phyloP scores from a whole-genome alignment of 345 rosid genomes.

The Hibiscus trionum region DNA sequence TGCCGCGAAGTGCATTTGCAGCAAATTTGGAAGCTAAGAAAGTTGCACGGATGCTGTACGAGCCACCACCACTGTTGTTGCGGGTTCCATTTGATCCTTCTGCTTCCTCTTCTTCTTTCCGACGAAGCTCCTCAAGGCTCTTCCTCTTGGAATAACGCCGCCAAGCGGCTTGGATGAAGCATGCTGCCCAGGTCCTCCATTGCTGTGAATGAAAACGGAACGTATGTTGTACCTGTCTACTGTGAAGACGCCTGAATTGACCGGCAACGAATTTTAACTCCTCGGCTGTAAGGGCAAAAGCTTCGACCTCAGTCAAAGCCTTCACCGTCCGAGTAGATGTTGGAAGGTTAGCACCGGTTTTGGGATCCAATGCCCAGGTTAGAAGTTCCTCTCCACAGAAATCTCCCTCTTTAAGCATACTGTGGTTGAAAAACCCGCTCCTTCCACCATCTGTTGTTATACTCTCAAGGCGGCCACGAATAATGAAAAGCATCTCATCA shows the following conservation, averaged over 20 bases:
- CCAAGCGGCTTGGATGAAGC: constrained; percentile 97
- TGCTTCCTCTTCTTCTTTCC: constrained; percentile 46
- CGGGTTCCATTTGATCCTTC: constrained; percentile 34
- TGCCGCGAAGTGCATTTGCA: constrained; percentile 82
- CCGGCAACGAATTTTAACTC: constrained; percentile 91
- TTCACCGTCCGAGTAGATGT: constrained; percentile 85
- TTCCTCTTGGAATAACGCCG: constrained; percentile 73
- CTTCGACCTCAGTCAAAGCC: constrained; percentile 85
- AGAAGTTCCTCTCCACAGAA: constrained; percentile 95
- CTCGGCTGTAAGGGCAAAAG: constrained; percentile 83
- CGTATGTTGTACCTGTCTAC: constrained; percentile 94
- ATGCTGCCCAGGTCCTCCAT: constrained; percentile 99
- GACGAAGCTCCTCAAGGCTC: constrained; percentile 49
- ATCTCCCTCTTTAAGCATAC: constrained; percentile 79
- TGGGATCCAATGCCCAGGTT: constrained; percentile 98
- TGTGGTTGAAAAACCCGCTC: constrained; percentile 88
- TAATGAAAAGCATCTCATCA: constrained; percentile 91
- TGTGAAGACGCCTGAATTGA: constrained; percentile 88
- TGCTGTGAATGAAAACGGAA: constrained; percentile 95
- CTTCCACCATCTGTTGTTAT: constrained; percentile 94
- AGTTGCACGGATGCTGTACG: constrained; percentile 80
- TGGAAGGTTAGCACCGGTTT: constrained; percentile 72
- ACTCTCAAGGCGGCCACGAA: constrained; percentile 94
- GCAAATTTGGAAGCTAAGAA: constrained; percentile 83
- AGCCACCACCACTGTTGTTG: constrained; percentile 29